Conservation (phyloP, 306 rosid species). For the Luffa aegyptiaca region DNA sequence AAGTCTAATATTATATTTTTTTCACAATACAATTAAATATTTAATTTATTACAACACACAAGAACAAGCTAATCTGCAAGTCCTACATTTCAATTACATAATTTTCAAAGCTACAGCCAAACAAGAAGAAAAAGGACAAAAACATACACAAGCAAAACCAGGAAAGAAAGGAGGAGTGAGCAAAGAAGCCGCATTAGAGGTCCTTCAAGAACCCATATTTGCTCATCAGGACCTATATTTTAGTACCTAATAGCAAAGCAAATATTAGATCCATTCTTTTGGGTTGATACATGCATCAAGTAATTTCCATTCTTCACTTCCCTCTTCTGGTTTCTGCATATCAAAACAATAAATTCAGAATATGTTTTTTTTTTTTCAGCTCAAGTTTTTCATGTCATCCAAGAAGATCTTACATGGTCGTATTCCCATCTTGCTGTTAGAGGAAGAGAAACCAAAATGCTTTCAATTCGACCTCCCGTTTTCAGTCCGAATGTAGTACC, state of each 20-base stretch:
- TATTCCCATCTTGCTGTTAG: constrained; percentile 94
- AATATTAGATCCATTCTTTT: constrained; percentile 66
- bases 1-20: not conserved
- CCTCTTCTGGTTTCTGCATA: constrained; percentile 88
- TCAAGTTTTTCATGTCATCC: constrained; percentile 1
- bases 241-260: not conserved
- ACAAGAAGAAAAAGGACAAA: not conserved
- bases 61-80: not conserved
- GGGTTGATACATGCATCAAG: constrained; percentile 97
- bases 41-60: not conserved
- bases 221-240: not conserved
- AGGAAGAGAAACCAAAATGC: constrained; percentile 98
- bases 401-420: constrained; percentile 58
- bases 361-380: not conserved
- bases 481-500: constrained; percentile 97
- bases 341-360: constrained; percentile 12
- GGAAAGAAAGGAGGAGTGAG: not conserved
- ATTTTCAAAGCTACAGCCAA: not conserved
- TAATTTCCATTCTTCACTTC: constrained; percentile 96
- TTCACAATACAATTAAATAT: not conserved
- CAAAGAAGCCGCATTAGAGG: not conserved
- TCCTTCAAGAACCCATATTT: not conserved
- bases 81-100: not conserved
- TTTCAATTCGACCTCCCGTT: constrained; percentile 97
- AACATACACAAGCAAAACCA: not conserved